These are phyloP conservation scores for Arabidopsis thaliana DNA, from an alignment of 345 rosid genomes.

Conservation along the genomic window DNA sequence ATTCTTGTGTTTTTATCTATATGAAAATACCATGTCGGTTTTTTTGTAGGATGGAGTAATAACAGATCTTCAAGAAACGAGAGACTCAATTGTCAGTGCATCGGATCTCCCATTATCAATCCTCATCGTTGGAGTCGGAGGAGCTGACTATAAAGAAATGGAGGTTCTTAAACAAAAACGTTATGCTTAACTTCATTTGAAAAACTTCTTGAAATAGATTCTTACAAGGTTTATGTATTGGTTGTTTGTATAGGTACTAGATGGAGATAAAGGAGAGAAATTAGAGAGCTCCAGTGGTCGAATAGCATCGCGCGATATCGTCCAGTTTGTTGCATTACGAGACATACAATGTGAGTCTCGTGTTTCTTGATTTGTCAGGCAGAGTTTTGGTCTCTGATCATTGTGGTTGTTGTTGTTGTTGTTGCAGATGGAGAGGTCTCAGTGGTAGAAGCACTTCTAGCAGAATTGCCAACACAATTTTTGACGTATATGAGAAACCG, in stretches of 20 bases:
- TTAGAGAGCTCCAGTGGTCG: constrained; percentile 86
- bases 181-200: background rate
- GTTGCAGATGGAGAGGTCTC: constrained; percentile 80
- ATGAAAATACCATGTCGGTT: constrained; percentile 11
- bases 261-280: constrained; percentile 89
- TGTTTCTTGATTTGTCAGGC: background rate
- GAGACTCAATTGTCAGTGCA: constrained; percentile 89
- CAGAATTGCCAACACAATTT: constrained; percentile 88
- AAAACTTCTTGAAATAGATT: background rate
- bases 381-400: background rate
- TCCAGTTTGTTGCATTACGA: constrained; percentile 86
- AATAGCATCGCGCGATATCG: constrained; percentile 90
- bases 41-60: constrained; percentile 81
- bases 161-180: constrained; percentile 57
- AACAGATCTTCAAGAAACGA: constrained; percentile 96
- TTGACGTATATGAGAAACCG: constrained; percentile 75
- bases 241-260: constrained; percentile 60
- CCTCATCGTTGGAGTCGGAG: constrained; percentile 96
- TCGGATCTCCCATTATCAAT: constrained; percentile 91
- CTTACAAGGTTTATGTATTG: constrained; percentile 3
- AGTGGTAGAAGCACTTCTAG: constrained; percentile 79
- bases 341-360: constrained; percentile 72
- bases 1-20: constrained; percentile 15
- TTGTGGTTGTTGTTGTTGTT: constrained; percentile 1
- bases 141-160: constrained; percentile 99